These are phyloP conservation scores for Westerdykella sp. DNA, from an alignment of 2,329 filamentous ascomycete genomes.

Conservation along the genomic window DNA sequence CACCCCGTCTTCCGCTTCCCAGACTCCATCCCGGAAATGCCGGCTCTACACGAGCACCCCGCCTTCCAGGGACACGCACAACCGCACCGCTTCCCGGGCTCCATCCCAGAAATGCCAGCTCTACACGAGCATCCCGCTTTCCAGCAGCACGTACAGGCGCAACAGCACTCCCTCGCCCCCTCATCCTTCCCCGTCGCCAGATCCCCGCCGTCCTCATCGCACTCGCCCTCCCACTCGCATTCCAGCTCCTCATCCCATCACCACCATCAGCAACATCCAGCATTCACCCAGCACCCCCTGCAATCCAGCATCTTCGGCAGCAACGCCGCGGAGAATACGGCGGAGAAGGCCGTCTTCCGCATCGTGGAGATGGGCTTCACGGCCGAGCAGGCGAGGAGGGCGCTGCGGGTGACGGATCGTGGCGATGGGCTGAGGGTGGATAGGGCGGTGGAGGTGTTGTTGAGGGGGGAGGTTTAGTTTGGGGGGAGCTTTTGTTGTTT, in stretches of 20 bases:
- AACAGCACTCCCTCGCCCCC: slow-evolving; percentile 2
- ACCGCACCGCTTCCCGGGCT: slow-evolving; percentile 5
- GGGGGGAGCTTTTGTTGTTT: too few species aligned
- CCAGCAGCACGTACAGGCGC: slow-evolving; percentile 1
- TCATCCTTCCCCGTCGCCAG: slow-evolving; percentile 1
- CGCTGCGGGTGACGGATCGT: slow-evolving; percentile 53
- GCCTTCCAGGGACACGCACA: too few species aligned
- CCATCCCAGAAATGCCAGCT: slow-evolving; percentile 10
- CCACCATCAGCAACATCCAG: slow-evolving; percentile 11
- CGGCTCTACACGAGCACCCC: slow-evolving; percentile 15
- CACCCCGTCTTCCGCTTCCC: slow-evolving; percentile 16
- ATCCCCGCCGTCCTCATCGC: not conserved
- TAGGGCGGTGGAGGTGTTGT: slow-evolving; percentile 51
- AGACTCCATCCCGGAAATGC: slow-evolving; percentile 9
- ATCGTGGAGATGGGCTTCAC: slow-evolving; percentile 58
- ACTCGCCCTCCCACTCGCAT: slow-evolving; percentile 2
- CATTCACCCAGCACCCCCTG: slow-evolving; percentile 26
- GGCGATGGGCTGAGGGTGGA: slow-evolving; percentile 54
- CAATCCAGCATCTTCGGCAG: slow-evolving; percentile 27
- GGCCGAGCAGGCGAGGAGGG: slow-evolving; percentile 50
- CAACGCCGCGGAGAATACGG: slow-evolving; percentile 45
- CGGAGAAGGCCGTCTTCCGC: slow-evolving; percentile 50
- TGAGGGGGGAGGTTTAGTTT: slow-evolving; percentile 20
- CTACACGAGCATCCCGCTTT: slow-evolving; percentile 19
- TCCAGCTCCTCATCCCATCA: slow-evolving; percentile 6